phyloP scores from a whole-genome alignment of 2,329 filamentous ascomycete genomes.

The Fusarium brachygibbosum region DNA sequence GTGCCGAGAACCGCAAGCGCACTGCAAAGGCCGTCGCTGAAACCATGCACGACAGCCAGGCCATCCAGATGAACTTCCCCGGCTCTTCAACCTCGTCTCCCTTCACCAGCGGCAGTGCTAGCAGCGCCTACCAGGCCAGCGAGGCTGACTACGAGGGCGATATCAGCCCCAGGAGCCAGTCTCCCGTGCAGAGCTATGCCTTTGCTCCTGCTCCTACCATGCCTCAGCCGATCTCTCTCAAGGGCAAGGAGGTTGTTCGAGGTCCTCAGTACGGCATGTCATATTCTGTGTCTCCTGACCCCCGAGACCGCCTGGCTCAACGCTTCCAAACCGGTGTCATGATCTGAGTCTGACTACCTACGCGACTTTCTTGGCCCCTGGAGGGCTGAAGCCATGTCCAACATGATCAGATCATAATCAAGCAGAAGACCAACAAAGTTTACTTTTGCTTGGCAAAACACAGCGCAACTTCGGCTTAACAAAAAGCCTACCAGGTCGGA shows the following conservation, averaged over 20 bases:
- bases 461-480: conserved; percentile 8
- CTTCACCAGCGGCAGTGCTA: conserved; percentile 62
- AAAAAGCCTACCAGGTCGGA: not conserved
- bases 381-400: conserved; percentile 57
- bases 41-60: conserved; percentile 51
- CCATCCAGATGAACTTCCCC: conserved; percentile 56
- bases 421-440: not conserved
- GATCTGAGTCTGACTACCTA: conserved; percentile 23
- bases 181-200: conserved; percentile 31
- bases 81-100: conserved; percentile 57
- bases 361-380: conserved; percentile 45
- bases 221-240: conserved; percentile 50
- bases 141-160: conserved; percentile 50
- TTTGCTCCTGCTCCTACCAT: conserved; percentile 34
- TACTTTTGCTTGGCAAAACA: not conserved
- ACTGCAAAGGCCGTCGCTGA: conserved; percentile 61
- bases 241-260: conserved; percentile 60
- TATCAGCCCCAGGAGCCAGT: conserved; percentile 38
- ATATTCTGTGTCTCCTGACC: conserved; percentile 55
- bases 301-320: conserved; percentile 52
- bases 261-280: conserved; percentile 51
- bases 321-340: conserved; percentile 35
- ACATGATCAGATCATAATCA: conserved; percentile 56
- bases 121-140: conserved; percentile 61
- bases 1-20: conserved; percentile 64